These are phyloP conservation scores for Phenoliferia sp. DNA, from an alignment of 1,284 basidiomycete genomes.

Conservation along the genomic window DNA sequence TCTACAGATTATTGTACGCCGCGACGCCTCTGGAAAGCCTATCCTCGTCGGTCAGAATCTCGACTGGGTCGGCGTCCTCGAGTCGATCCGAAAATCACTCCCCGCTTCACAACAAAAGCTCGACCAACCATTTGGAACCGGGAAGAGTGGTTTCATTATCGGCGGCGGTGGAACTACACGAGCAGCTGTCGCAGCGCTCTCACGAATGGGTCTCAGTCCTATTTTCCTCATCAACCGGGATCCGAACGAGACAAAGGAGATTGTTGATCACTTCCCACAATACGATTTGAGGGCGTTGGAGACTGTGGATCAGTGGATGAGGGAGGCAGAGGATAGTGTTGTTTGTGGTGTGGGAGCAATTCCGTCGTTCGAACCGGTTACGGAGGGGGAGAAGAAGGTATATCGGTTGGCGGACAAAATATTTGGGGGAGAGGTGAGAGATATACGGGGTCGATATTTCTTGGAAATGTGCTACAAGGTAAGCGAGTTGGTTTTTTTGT, in stretches of 20 bases:
- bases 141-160: constrained; percentile 16
- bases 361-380: constrained; percentile 37
- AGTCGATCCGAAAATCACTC: constrained; percentile 44
- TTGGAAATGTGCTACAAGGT: constrained; percentile 40
- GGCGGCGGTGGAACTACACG: constrained; percentile 5
- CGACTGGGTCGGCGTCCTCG: constrained; percentile 79
- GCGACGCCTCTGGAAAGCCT: constrained; percentile 47
- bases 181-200: constrained; percentile 73
- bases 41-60: constrained; percentile 80
- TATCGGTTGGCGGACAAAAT: constrained; percentile 35
- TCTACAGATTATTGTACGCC: constrained; percentile 55
- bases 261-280: neutral
- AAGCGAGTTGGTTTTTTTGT: neutral
- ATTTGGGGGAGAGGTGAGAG: constrained; percentile 25
- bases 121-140: constrained; percentile 13
- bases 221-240: constrained; percentile 86
- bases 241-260: constrained; percentile 3
- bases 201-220: constrained; percentile 58
- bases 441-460: neutral
- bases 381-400: constrained; percentile 38
- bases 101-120: neutral
- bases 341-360: constrained; percentile 38
- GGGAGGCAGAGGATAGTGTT: constrained; percentile 1
- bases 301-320: constrained; percentile 9
- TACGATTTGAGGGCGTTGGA: constrained; percentile 23